Conservation (phyloP, 2,329 filamentous ascomycete genomes). For the Phoma sp. region DNA sequence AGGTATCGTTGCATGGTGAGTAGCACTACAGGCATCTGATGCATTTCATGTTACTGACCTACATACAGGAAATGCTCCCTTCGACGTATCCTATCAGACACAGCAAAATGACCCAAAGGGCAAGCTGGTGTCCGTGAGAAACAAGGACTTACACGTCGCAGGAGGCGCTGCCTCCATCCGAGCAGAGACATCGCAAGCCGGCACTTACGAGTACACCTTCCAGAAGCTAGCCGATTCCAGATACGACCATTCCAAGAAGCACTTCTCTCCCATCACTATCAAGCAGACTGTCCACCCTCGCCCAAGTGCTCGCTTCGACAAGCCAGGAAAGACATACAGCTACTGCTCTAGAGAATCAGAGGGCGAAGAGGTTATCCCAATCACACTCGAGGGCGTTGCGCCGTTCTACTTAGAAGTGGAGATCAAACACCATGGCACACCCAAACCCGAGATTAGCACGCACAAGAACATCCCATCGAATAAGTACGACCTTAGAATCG, state of each 20-base stretch:
- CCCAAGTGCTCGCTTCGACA: slow-evolving; percentile 81
- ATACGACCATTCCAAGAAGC: slow-evolving; percentile 76
- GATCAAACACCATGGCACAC: slow-evolving; percentile 87
- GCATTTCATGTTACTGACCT: slow-evolving; percentile 30
- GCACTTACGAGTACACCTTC: slow-evolving; percentile 87
- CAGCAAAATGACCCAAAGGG: slow-evolving; percentile 72
- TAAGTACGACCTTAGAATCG: slow-evolving; percentile 81
- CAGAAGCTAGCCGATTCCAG: slow-evolving; percentile 82
- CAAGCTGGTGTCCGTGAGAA: slow-evolving; percentile 63
- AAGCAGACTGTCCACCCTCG: slow-evolving; percentile 85
- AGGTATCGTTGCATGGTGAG: slow-evolving; percentile 79
- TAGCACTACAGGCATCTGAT: slow-evolving; percentile 30
- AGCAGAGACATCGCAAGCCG: slow-evolving; percentile 85
- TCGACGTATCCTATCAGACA: slow-evolving; percentile 81
- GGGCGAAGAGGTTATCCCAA: slow-evolving; percentile 85
- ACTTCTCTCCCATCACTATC: slow-evolving; percentile 72
- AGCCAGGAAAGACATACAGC: slow-evolving; percentile 91
- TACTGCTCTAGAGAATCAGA: slow-evolving; percentile 88
- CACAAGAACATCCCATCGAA: slow-evolving; percentile 80
- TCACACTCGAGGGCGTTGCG: slow-evolving; percentile 80
- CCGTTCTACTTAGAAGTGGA: slow-evolving; percentile 92
- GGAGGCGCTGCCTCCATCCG: slow-evolving; percentile 78
- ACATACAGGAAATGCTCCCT: slow-evolving; percentile 74
- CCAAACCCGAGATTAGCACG: slow-evolving; percentile 79
- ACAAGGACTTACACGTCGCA: slow-evolving; percentile 78